phyloP scores from a whole-genome alignment of 2,329 filamentous ascomycete species.

The Chaetomiaceae sp. region DNA sequence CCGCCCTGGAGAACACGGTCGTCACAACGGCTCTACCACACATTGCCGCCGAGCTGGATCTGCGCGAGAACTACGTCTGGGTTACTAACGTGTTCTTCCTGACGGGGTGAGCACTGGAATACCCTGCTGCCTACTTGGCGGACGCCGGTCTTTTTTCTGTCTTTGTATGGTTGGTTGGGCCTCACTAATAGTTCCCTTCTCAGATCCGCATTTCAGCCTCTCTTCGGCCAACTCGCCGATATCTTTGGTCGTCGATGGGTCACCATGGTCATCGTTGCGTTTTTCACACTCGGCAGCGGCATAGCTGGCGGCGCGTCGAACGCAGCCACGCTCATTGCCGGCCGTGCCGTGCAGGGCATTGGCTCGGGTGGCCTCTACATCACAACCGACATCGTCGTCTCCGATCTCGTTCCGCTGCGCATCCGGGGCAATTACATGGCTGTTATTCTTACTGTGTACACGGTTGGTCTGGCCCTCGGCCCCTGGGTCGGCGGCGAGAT shows the following conservation, averaged over 20 bases:
- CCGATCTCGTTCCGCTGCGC: constrained; percentile 15
- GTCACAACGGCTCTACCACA: constrained; percentile 28
- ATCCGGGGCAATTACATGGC: neutral
- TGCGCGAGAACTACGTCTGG: constrained; percentile 25
- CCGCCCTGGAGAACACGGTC: constrained; percentile 25
- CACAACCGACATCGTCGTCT: constrained; percentile 26
- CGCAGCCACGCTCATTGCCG: constrained; percentile 43
- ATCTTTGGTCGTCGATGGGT: constrained; percentile 45
- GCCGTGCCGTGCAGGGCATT: constrained; percentile 43
- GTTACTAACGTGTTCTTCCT: constrained; percentile 20
- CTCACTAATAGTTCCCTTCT: neutral
- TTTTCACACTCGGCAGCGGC: constrained; percentile 48
- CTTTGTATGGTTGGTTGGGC: no score
- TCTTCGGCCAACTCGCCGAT: constrained; percentile 35
- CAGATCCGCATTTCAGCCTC: constrained; percentile 31
- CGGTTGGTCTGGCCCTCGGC: constrained; percentile 12
- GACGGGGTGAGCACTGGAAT: no score
- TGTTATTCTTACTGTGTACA: constrained; percentile 9
- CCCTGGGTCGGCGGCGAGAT: constrained; percentile 17
- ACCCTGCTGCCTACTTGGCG: no score
- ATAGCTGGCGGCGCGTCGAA: constrained; percentile 43
- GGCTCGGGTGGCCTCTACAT: constrained; percentile 33
- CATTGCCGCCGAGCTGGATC: constrained; percentile 21
- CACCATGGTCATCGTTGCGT: constrained; percentile 34
- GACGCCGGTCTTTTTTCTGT: no score